A percentile compares a stretch with the other conserved stretches of the same genome.
These are phyloP conservation scores for Ogataea hybrid DNA, from an alignment of 1,139 yeast species.

Conservation along the genomic window DNA sequence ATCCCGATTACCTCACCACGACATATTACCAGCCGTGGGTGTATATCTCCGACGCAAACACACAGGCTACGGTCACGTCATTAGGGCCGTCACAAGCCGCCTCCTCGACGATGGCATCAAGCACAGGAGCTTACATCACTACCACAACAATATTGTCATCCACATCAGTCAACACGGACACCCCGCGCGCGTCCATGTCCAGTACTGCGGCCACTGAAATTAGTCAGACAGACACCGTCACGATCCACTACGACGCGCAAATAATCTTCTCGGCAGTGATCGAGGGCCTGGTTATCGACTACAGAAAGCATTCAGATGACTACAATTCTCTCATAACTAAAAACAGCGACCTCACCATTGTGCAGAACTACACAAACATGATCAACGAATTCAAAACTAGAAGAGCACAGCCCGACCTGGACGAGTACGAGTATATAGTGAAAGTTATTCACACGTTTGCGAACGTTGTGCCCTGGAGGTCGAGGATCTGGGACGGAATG, in stretches of 20 bases:
- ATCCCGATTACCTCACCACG: constrained; percentile 5
- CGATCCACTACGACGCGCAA: constrained; percentile 6
- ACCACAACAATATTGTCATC: constrained; percentile 7
- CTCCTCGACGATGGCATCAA: constrained; percentile 1
- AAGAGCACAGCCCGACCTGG: constrained; percentile 5
- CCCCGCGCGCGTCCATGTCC: constrained; percentile 2
- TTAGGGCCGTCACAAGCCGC: neutral
- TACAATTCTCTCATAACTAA: constrained; percentile 7
- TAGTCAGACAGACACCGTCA: constrained; percentile 2
- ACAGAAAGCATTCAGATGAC: constrained; percentile 5
- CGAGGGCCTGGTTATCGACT: constrained; percentile 12
- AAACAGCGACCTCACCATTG: constrained; percentile 5
- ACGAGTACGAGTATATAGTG: constrained; percentile 10
- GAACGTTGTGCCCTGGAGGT: constrained; percentile 13
- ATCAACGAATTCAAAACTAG: constrained; percentile 7
- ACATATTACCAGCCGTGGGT: constrained; percentile 10
- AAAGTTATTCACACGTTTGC: constrained; percentile 10
- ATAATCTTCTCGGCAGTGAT: constrained; percentile 10
- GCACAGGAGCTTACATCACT: constrained; percentile 2
- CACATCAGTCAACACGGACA: constrained; percentile 2
- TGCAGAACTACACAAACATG: constrained; percentile 11
- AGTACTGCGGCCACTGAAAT: constrained; percentile 3
- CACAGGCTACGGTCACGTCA: neutral
- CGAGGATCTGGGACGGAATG: constrained; percentile 15
- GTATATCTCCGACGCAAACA: constrained; percentile 2